A percentile compares a stretch with the other conserved stretches of the same genome.
Conservation (phyloP, 352 stramenopile species). For the Phytophthora chlamydospora region DNA sequence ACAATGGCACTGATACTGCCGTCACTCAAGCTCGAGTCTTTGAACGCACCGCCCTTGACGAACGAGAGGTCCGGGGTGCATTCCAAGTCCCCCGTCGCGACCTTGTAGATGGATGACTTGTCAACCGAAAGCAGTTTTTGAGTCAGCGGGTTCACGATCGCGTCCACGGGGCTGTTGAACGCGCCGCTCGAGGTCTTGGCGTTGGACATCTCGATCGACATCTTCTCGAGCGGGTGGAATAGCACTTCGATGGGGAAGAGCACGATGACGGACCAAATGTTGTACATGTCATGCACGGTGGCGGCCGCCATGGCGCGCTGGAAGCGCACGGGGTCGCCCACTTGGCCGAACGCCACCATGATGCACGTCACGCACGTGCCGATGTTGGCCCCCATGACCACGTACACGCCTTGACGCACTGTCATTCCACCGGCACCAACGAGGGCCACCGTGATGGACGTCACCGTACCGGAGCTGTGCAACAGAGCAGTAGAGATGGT, state of each 20-base stretch:
- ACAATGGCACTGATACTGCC: conserved; percentile 45
- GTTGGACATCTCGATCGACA: conserved; percentile 47
- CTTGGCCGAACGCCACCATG: conserved; percentile 89
- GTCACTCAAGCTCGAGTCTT: conserved; percentile 32
- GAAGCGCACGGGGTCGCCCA: conserved; percentile 67
- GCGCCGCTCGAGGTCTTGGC: conserved; percentile 29
- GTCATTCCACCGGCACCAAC: conserved; percentile 64
- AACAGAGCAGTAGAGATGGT: conserved; percentile 70
- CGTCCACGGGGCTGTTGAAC: conserved; percentile 49
- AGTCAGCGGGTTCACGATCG: conserved; percentile 43
- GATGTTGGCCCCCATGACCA: conserved; percentile 92
- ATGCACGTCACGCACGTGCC: conserved; percentile 89
- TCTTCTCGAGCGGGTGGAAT: conserved; percentile 54
- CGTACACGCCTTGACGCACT: conserved; percentile 81
- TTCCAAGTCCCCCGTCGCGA: conserved; percentile 27
- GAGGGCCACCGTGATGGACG: conserved; percentile 69
- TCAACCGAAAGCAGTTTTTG: conserved; percentile 34
- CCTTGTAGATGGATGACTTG: conserved; percentile 39
- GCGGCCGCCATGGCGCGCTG: conserved; percentile 58
- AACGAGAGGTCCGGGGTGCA: conserved; percentile 37
- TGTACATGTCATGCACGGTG: conserved; percentile 81
- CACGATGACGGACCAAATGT: conserved; percentile 80
- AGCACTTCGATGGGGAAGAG: conserved; percentile 74
- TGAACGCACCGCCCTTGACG: conserved; percentile 42
- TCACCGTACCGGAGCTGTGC: conserved; percentile 73